These are phyloP conservation scores for Alternaria infectoria DNA, from an alignment of 2,329 filamentous ascomycete genomes.

Conservation along the genomic window DNA sequence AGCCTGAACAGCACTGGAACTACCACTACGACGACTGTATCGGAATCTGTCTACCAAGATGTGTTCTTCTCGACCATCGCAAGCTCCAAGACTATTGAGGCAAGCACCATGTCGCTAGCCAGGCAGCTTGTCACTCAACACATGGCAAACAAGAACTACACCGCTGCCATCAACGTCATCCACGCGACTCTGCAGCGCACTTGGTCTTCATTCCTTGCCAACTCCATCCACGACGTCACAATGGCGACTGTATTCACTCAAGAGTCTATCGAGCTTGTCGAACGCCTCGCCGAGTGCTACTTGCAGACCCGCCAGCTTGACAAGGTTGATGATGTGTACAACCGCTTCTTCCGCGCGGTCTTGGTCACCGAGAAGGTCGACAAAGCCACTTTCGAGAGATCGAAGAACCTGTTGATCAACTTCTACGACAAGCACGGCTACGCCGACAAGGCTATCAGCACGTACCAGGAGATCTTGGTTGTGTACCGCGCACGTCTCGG, in stretches of 20 bases:
- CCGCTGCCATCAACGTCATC: constrained; percentile 55
- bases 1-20: constrained; percentile 36
- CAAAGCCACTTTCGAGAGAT: constrained; percentile 42
- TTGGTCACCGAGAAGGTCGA: constrained; percentile 39
- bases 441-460: constrained; percentile 44
- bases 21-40: constrained; percentile 44
- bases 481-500: constrained; percentile 40
- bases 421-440: constrained; percentile 51
- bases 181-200: constrained; percentile 53
- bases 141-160: constrained; percentile 55
- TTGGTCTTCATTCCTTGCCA: constrained; percentile 56
- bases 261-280: constrained; percentile 56
- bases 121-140: constrained; percentile 52
- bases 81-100: constrained; percentile 49
- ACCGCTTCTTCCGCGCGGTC: constrained; percentile 48
- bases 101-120: constrained; percentile 51
- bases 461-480: constrained; percentile 48
- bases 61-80: constrained; percentile 52
- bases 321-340: constrained; percentile 49
- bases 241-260: constrained; percentile 53
- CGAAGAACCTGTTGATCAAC: constrained; percentile 40
- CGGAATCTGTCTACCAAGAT: constrained; percentile 53
- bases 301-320: constrained; percentile 45
- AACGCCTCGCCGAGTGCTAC: constrained; percentile 56
- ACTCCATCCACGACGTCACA: constrained; percentile 53